Base-by-base conservation (phyloP, 805 yeast species). In the Yarrowia sp. region DNA sequence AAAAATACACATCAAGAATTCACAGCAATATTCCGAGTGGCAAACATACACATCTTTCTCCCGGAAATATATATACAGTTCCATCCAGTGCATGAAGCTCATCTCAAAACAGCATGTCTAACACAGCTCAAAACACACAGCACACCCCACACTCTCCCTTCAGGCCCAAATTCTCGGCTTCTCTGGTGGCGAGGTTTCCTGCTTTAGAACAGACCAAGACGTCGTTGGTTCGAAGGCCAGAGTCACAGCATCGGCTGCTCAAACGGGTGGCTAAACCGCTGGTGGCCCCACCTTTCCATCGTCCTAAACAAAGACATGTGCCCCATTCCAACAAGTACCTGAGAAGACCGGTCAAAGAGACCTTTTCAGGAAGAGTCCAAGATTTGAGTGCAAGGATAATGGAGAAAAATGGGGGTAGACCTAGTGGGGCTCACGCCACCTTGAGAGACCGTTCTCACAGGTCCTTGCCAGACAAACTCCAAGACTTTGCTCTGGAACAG, bases 111-210 rank as follows among this genome's bases (percentile, higher is more conserved):
- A 26, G 32, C 32, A 26, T 26, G 32, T 26, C 32, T 26, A 26
- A 26, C 32, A 26, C 32, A 26, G 32, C 32, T 26, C 19, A 52
- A 16, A 38, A 32, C 41, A 15, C n/a, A 11, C 8, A 12, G 10
- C 43, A 40, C 43, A 40, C 12, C 12, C 10, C 14, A 11, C 15
- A 15, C 9, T 11, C 16, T 2, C 8, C 42, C 32, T 58, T 58
- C 19, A 59, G 52, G 0, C 65, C 65, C 40, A 59, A 45, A 16
- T 59, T 59, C 52, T 59, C 65, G 3, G 42, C 50, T 12, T 42
- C 52, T 3, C 10, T 59, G 32, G 52, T 59, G 65, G 65, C 65
- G 41, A 14, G 65, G 35, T 59, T 43, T 12, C 65, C 65, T 4
- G 65, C 65, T 15, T 45, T 59, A 14, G 10, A 45, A 14, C 41